Percentiles rank a stretch among this genome's conserved stretches.
phyloP scores from a whole-genome alignment of 805 yeast genomes.

The Cephaloascus fragrans region DNA sequence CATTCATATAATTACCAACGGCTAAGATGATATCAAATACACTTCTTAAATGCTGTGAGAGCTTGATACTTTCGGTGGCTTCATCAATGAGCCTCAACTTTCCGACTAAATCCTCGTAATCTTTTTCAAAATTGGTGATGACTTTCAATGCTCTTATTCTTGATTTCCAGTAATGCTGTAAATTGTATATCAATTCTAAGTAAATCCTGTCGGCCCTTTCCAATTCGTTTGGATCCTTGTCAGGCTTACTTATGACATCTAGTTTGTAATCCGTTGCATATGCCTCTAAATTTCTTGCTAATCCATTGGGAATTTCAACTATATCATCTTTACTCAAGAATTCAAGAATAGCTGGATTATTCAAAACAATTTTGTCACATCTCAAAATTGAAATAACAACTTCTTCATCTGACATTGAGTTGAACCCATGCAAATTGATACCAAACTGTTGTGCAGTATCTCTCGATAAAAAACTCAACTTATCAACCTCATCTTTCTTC shows the following conservation, averaged over 20 bases:
- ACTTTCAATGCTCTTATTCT: constrained; percentile 55
- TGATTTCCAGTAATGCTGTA: constrained; percentile 63
- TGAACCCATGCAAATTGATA: constrained; percentile 61
- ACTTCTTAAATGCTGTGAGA: constrained; percentile 43
- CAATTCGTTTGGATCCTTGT: constrained; percentile 44
- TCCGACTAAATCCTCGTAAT: constrained; percentile 48
- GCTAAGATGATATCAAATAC: constrained; percentile 59
- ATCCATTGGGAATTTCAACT: constrained; percentile 44
- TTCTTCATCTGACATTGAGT: constrained; percentile 40
- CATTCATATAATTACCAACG: constrained; percentile 77
- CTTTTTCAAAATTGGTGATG: constrained; percentile 49
- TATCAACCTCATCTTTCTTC: constrained; percentile 31
- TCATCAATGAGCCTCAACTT: constrained; percentile 51
- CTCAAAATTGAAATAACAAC: constrained; percentile 43
- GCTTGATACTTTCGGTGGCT: constrained; percentile 42
- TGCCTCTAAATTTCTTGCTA: constrained; percentile 52
- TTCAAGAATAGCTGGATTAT: constrained; percentile 51
- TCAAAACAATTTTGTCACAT: constrained; percentile 49
- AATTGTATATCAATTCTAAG: constrained; percentile 56
- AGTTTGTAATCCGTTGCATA: constrained; percentile 44
- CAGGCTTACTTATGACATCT: constrained; percentile 23
- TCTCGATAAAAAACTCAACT: constrained; percentile 50
- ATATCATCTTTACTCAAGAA: constrained; percentile 63
- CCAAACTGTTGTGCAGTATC: constrained; percentile 76
- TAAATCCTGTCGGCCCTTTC: constrained; percentile 66